Conservation (phyloP, 768 basidiomycete species). For the Amanita rubescens region DNA sequence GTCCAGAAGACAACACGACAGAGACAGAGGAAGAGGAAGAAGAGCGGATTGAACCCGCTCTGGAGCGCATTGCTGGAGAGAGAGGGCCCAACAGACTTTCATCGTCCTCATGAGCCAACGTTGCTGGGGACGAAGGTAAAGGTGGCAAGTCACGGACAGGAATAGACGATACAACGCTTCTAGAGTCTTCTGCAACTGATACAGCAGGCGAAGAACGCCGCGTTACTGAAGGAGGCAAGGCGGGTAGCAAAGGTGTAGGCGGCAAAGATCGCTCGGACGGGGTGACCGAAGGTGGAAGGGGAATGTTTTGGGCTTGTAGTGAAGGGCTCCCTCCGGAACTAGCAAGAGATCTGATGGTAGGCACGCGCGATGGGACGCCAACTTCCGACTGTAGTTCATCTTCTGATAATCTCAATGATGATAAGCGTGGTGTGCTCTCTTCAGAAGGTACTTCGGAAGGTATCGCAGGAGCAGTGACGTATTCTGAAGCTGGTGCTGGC, state of each 20-base stretch:
- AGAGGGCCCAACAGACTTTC: constrained; percentile 2
- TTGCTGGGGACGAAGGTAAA: constrained; percentile 13
- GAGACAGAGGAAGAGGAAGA: not conserved
- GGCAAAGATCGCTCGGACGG: constrained; percentile 26
- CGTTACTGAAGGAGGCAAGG: constrained; percentile 13
- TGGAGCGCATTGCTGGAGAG: not conserved
- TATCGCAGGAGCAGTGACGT: constrained; percentile 41
- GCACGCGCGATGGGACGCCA: constrained; percentile 21
- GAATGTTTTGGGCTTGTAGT: constrained; percentile 29
- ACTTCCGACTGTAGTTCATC: constrained; percentile 10
- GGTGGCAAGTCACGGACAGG: constrained; percentile 17
- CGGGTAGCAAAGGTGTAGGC: constrained; percentile 17
- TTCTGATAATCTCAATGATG: constrained; percentile 15
- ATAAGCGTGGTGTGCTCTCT: constrained; percentile 32
- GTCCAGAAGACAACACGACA: not conserved
- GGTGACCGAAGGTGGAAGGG: constrained; percentile 31
- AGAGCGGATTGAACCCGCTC: not conserved
- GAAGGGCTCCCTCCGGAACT: constrained; percentile 15
- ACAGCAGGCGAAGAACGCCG: constrained; percentile 6
- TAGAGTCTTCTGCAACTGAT: constrained; percentile 18
- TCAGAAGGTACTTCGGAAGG: constrained; percentile 39
- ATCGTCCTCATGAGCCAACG: constrained; percentile 12
- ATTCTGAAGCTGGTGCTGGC: constrained; percentile 26
- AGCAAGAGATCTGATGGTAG: constrained; percentile 23
- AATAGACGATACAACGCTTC: constrained; percentile 25